A percentile compares a stretch with the other conserved stretches of the same genome.
Conservation (phyloP, 345 rosid genomes). For the Mallotus nudiflorus region DNA sequence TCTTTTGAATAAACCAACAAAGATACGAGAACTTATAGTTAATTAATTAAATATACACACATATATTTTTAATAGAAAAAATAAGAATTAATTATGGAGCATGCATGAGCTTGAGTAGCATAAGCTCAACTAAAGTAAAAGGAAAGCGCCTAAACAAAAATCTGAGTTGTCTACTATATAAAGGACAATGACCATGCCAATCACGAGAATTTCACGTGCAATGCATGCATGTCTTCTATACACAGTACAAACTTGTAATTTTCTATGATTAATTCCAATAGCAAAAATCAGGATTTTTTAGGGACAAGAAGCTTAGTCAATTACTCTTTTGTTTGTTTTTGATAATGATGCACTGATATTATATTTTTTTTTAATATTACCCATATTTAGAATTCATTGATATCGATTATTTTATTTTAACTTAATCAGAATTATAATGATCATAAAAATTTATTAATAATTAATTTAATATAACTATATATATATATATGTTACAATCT, state of each 20-base stretch:
- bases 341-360: conserved; percentile 11
- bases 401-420: too few species aligned
- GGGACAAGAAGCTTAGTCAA: conserved; percentile 27
- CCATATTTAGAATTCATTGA: too few species aligned
- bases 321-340: conserved; percentile 9
- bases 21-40: neutral
- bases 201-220: conserved; percentile 45
- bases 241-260: conserved; percentile 25
- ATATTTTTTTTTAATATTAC: too few species aligned
- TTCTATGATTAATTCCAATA: neutral
- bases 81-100: too few species aligned
- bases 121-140: neutral
- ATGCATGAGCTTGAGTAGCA: conserved; percentile 5
- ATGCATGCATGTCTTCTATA: conserved; percentile 31
- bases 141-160: conserved; percentile 1
- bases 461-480: too few species aligned
- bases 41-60: neutral
- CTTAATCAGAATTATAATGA: too few species aligned
- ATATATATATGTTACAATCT: too few species aligned
- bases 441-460: too few species aligned
- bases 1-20: neutral
- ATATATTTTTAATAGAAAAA: too few species aligned
- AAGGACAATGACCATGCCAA: conserved; percentile 39
- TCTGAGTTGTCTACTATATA: conserved; percentile 31
- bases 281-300: conserved; percentile 7